Evolutionary conservation across 148 eudicot species (phyloP).

Genomic region (Spergularia bocconei): DNA sequence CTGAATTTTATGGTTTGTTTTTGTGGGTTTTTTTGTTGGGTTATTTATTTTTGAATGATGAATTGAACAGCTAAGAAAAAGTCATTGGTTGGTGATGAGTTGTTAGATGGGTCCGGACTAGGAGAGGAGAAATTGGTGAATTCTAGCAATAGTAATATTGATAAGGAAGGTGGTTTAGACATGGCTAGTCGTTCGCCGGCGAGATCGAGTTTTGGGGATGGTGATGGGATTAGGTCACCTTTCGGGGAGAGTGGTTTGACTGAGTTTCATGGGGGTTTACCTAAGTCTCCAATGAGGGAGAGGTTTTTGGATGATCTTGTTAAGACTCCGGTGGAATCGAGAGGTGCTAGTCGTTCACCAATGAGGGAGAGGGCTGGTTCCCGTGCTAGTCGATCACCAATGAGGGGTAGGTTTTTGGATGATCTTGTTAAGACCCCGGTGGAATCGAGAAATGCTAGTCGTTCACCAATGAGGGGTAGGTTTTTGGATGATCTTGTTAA

Average conservation of each 20-base stretch:
- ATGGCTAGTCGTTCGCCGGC: conserved; percentile 23
- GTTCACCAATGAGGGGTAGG: conserved; percentile 25
- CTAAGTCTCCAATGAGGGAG: conserved; percentile 29
- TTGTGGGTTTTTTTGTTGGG: neutral
- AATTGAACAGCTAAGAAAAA: conserved; percentile 48
- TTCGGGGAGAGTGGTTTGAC: conserved; percentile 15
- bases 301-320: conserved; percentile 31
- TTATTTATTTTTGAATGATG: conserved; percentile 8
- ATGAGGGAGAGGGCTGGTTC: conserved; percentile 22
- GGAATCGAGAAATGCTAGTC: conserved; percentile 16
- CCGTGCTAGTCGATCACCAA: conserved; percentile 5
- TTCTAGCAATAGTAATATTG: conserved; percentile 12
- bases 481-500: conserved; percentile 31
- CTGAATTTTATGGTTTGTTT: conserved; percentile 15
- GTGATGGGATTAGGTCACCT: conserved; percentile 16
- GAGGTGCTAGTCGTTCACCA: conserved; percentile 20
- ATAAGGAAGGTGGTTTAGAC: conserved; percentile 14
- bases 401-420: conserved; percentile 30
- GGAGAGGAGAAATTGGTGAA: conserved; percentile 23
- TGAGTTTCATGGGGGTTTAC: conserved; percentile 28
- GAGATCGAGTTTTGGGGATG: conserved; percentile 27
- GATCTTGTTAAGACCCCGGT: conserved; percentile 21
- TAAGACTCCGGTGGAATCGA: conserved; percentile 1
- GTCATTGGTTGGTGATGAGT: conserved; percentile 29
- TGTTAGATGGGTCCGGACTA: conserved; percentile 34